Base-by-base conservation (phyloP, 306 rosid genomes). In the Mimosa bimucronata region DNA sequence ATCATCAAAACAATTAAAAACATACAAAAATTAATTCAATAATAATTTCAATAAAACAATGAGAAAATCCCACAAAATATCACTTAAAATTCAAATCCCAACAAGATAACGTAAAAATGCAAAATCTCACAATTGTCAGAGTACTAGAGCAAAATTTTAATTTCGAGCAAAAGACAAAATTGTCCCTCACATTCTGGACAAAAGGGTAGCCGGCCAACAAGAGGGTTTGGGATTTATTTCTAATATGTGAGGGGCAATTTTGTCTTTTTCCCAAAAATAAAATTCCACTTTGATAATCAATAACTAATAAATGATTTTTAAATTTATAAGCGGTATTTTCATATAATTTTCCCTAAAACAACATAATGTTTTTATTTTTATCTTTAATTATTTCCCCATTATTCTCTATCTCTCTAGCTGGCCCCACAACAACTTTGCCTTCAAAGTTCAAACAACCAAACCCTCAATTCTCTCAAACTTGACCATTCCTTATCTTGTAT, bases 371-470 rank as follows among this genome's bases (percentile, higher is more conserved):
- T 26, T 13, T 61, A 79, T 46, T 67, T 66, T 79, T 10, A 42
- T 10, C 8, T 85, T 65, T 62, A 29, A n/a, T 16, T 48, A 21
- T 9, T 55, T 0, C 50, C 46, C 26, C 38, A 73, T 50, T 72
- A 18, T 71, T n/a, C 67, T 70, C 28, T 67, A 16, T 16, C 34
- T 52, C 26, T 19, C 11, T 19, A 12, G 50, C 23, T 18, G 6
- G 9, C 21, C 25, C 10, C 60, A 52, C 3, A 53, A 52, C 3
- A 53, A 45, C 66, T 57, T 48, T 80, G 38, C 76, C 48, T 86
- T 88, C 87, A 80, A 67, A 68, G 52, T 82, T n/a, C n/a, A n/a
- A n/a, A n/a, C n/a, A n/a, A 90, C 84, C 82, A 80, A 88, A 88
- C 85, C 73, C 88, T 87, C 70, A 41, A 78, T 65, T 70, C 73